Conservation (phyloP, 2,329 filamentous ascomycete genomes). For the Shiraia sp. region DNA sequence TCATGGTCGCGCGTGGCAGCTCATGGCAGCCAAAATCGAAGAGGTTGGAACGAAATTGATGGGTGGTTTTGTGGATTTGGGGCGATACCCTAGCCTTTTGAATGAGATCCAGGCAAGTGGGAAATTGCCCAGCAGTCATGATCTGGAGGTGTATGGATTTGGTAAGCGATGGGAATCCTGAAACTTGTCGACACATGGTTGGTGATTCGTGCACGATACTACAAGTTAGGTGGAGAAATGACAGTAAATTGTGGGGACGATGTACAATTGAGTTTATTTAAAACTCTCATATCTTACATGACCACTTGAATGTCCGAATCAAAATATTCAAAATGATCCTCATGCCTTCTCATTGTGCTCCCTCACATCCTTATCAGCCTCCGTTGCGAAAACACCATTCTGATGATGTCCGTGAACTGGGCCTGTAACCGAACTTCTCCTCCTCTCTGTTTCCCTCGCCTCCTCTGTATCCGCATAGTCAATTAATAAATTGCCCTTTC, state of each 20-base stretch:
- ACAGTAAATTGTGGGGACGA: too few relatives aligned
- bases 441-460: constrained; percentile 30
- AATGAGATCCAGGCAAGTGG: constrained; percentile 9
- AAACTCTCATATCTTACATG: too few relatives aligned
- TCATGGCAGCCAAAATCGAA: constrained; percentile 19
- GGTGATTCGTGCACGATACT: too few relatives aligned
- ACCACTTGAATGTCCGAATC: too few relatives aligned
- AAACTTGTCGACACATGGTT: too few relatives aligned
- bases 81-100: constrained; percentile 15
- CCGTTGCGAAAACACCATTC: not conserved
- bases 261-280: too few relatives aligned
- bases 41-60: constrained; percentile 17
- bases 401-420: constrained; percentile 7
- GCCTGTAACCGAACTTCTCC: constrained; percentile 32
- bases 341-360: constrained; percentile 10
- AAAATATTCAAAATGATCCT: too few relatives aligned
- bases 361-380: constrained; percentile 3
- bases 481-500: constrained; percentile 61
- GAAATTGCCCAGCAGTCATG: constrained; percentile 16
- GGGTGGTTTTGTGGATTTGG: constrained; percentile 15
- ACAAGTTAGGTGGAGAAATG: too few relatives aligned
- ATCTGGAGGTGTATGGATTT: constrained; percentile 11
- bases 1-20: constrained; percentile 24
- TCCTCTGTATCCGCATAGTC: constrained; percentile 51
- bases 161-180: not conserved